Evolutionary conservation across 73 alveolate genomes (phyloP), one percentile per base, ranked within the genome.

Genomic region (Paramecium caudatum): DNA sequence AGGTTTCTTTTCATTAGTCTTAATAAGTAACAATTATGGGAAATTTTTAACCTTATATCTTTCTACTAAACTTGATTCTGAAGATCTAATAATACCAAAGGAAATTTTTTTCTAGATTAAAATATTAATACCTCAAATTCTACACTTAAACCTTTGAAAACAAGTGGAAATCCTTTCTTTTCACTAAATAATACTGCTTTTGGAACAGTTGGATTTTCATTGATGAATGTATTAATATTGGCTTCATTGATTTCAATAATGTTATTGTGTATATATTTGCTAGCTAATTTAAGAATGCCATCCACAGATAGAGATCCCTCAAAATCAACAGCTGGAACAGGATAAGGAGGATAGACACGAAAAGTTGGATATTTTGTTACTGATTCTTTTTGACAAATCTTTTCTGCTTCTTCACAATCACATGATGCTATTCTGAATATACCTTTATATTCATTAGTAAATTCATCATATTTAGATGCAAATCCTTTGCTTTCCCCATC

Each of bases 341-440:
- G 99, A 87, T 92, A 92, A 15, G 99, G 98, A 21, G 99, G 99
- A 92, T 96, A 98, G 30, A 98, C 94, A 87, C 95, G 94, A 93
- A 95, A 91, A 7, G 97, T 69, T 5, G 99, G 99, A 90, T 27
- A 94, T 34, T 96, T 95, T 6, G 92, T 69, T 23, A 97, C 97
- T 46, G 93, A 94, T 88, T 98, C 97, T 61, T 97, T 96, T 50
- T 91, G 91, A 90, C 99, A 98, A 55, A 97, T 90, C 46, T 87
- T 94, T 37, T 88, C 92, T 85, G 90, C 91, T 55, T 90, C 96
- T 33, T 94, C 97, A 93, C 99, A 98, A 90, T 98, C 96, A 68
- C 97, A 91, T 5, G 98, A 99, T 1, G 96, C 98, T 16, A 96
- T 80, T 90, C 93, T 94, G 90, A 95, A 98, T 95, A 98, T 94